Base-by-base conservation (phyloP, 345 rosid genomes). In the Nasturtium officinale region DNA sequence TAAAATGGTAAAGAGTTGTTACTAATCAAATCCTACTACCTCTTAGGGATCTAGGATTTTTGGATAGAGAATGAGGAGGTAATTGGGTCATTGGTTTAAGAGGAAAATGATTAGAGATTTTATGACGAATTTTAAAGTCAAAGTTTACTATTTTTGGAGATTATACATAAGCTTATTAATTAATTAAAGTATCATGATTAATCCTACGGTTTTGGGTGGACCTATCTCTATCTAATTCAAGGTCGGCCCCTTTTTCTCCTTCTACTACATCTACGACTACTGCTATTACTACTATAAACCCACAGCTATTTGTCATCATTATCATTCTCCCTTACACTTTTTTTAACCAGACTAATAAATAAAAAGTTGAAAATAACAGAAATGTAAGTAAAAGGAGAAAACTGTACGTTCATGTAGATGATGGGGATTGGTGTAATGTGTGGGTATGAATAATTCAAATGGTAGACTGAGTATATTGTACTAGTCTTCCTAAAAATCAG, bases 261-360 rank as follows among this genome's bases (percentile, higher is more conserved):
- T 46, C 51, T 47, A 15, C 51, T 10, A 46, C n/a, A n/a, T n/a
- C 54, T 18, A 33, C 28, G 33, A 2, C 29, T 43, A 7, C 30
- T 46, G 7, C 50, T 16, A 46, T 33, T 17, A 30, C 35, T 45
- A 38, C 40, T 32, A 15, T 43, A 43, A 15, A 43, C 3, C 56
- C 35, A 61, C 73, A 67, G 63, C 69, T 68, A 53, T 53, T 52
- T 61, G 47, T 60, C 62, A 75, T 68, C 74, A 75, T 75, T 75
- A 25, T 60, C 55, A 74, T 37, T 65, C 61, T 58, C 20, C 38
- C 68, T 60, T 21, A 3, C 73, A 66, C 52, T 29, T 67, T 42
- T 42, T 5, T 59, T 40, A 40, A 37, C 52, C 55, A 8, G 46
- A 46, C 18, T 7, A 23, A 16, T 6, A 10, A 23, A 16, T 6